Conservation (phyloP, 495 filamentous ascomycete species). For the Aspergillus kassunensis region DNA sequence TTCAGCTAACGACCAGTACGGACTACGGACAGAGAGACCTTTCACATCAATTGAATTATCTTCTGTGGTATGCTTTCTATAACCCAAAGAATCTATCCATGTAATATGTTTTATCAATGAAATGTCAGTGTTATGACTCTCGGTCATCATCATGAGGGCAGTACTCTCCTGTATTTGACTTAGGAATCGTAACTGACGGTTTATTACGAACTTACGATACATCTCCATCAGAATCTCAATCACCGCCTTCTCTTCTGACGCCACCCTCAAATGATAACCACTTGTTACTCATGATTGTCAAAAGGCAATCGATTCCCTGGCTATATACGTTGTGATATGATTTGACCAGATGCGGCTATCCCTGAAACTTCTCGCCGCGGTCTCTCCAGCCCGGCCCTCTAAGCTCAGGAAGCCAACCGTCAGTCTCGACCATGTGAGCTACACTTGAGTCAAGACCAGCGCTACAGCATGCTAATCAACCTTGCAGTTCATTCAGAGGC, state of each 20-base stretch:
- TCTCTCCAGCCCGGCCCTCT: conserved; percentile 29
- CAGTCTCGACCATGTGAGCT: conserved; percentile 40
- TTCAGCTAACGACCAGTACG: too few species aligned
- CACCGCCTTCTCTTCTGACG: conserved; percentile 18
- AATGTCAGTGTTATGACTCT: too few species aligned
- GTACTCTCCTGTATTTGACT: too few species aligned
- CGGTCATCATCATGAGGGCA: too few species aligned
- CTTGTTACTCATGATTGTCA: too few species aligned
- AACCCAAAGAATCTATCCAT: too few species aligned
- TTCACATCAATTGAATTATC: too few species aligned
- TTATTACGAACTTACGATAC: too few species aligned
- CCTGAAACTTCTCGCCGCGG: conserved; percentile 25
- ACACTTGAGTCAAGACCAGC: background rate
- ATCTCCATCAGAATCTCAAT: too few species aligned
- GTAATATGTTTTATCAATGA: background rate
- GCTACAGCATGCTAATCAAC: conserved; percentile 13
- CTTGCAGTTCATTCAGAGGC: conserved; percentile 40
- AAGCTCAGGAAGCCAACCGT: conserved; percentile 37
- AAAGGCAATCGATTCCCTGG: background rate
- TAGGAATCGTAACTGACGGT: too few species aligned
- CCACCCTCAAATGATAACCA: background rate
- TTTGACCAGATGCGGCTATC: conserved; percentile 27
- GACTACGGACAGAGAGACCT: too few species aligned
- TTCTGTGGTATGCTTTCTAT: too few species aligned
- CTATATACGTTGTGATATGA: conserved; percentile 11